phyloP scores from a whole-genome alignment of 129 eudicot species.

The Ambrosia artemisiifolia region DNA sequence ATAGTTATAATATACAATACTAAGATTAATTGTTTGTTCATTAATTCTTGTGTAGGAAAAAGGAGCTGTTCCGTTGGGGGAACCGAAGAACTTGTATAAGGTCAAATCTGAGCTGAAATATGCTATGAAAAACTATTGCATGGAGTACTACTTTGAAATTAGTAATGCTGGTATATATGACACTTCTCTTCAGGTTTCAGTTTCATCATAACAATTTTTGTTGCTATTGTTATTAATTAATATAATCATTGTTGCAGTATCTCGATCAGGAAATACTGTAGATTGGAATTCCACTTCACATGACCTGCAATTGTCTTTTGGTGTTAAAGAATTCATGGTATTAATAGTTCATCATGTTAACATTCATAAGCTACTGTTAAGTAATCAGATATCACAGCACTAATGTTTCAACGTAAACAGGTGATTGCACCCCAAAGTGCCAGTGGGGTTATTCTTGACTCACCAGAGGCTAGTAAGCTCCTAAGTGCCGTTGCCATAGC shows the following conservation, averaged over 20 bases:
- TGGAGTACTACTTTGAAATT: constrained; percentile 78
- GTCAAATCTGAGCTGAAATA: constrained; percentile 78
- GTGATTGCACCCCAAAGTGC: constrained; percentile 98
- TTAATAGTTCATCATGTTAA: constrained; percentile 10
- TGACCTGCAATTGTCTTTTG: constrained; percentile 88
- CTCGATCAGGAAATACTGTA: constrained; percentile 44
- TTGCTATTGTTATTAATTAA: background rate
- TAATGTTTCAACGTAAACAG: constrained; percentile 31
- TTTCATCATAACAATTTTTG: background rate
- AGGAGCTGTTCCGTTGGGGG: constrained; percentile 54
- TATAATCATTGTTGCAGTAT: constrained; percentile 18
- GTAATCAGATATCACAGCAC: constrained; percentile 5
- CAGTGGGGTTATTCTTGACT: constrained; percentile 91
- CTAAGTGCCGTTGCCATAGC: constrained; percentile 97
- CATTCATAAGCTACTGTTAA: constrained; percentile 1
- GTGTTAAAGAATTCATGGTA: constrained; percentile 90
- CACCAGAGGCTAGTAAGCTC: constrained; percentile 98
- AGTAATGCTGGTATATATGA: constrained; percentile 49
- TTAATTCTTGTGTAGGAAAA: constrained; percentile 50
- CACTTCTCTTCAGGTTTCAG: constrained; percentile 3
- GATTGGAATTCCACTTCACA: constrained; percentile 70
- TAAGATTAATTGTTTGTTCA: background rate
- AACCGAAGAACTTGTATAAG: constrained; percentile 55
- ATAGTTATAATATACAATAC: background rate
- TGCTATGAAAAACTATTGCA: constrained; percentile 68